These are phyloP conservation scores for Mycena metata DNA, from an alignment of 768 basidiomycete species.

Conservation along the genomic window DNA sequence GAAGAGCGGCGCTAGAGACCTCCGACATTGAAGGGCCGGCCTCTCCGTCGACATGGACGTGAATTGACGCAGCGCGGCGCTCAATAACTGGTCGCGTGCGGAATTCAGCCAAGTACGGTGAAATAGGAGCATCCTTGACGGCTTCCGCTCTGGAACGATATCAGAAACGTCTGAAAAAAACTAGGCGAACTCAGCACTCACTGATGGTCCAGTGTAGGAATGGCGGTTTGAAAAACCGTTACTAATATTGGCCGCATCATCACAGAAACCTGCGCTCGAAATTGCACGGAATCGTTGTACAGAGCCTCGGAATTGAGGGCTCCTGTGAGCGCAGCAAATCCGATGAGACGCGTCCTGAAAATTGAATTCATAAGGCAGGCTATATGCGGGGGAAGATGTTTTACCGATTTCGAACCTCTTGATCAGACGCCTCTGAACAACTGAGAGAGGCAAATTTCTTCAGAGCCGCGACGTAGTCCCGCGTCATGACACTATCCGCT, in stretches of 20 bases:
- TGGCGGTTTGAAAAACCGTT: constrained; percentile 74
- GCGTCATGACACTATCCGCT: constrained; percentile 77
- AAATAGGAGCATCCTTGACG: constrained; percentile 78
- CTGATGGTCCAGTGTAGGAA: constrained; percentile 76
- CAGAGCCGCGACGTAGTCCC: constrained; percentile 78
- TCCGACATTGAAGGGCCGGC: constrained; percentile 82
- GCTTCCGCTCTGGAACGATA: constrained; percentile 61
- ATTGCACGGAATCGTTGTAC: constrained; percentile 79
- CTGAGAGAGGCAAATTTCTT: constrained; percentile 75
- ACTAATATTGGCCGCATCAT: constrained; percentile 81
- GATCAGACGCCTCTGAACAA: constrained; percentile 65
- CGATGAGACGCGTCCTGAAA: constrained; percentile 84
- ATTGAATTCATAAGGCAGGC: constrained; percentile 19
- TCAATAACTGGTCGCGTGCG: constrained; percentile 83
- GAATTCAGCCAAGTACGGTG: constrained; percentile 88
- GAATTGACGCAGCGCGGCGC: constrained; percentile 89
- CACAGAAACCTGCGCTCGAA: constrained; percentile 75
- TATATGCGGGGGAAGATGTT: constrained; percentile 19
- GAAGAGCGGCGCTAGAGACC: constrained; percentile 80
- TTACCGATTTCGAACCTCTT: constrained; percentile 83
- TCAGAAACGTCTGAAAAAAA: constrained; percentile 24
- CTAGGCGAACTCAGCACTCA: constrained; percentile 51
- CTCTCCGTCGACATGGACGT: constrained; percentile 90
- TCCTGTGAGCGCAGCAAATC: constrained; percentile 84
- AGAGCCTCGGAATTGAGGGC: constrained; percentile 89